These are phyloP conservation scores for Physaria fendleri DNA, from an alignment of 345 rosid species.

Conservation along the genomic window DNA sequence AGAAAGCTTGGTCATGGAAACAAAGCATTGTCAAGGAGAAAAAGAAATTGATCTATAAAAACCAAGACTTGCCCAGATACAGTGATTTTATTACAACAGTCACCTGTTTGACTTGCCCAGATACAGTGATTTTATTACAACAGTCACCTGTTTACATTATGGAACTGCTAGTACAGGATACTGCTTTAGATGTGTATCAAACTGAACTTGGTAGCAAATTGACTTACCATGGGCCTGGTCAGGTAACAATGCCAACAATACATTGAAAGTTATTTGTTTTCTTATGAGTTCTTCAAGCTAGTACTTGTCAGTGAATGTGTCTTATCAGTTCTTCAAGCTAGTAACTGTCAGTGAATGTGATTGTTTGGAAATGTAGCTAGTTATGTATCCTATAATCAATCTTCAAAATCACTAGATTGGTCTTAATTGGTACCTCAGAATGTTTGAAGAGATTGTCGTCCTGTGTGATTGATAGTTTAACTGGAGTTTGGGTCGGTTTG, in stretches of 20 bases:
- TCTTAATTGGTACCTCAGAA: constrained; percentile 93
- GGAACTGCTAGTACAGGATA: constrained; percentile 54
- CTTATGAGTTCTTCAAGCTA: not conserved
- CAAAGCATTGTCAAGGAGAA: constrained; percentile 46
- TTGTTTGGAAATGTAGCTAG: constrained; percentile 45
- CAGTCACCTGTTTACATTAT: constrained; percentile 69
- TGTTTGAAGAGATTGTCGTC: constrained; percentile 76
- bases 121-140: constrained; percentile 67
- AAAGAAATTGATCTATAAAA: constrained; percentile 41
- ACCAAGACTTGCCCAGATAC: constrained; percentile 62
- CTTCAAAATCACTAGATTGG: constrained; percentile 88
- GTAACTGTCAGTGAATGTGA: too few relatives aligned
- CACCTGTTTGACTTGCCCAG: constrained; percentile 73
- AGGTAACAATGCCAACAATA: constrained; percentile 37
- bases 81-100: constrained; percentile 66
- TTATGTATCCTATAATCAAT: constrained; percentile 82
- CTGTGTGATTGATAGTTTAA: constrained; percentile 71
- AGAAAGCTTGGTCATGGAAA: constrained; percentile 76
- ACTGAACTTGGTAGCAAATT: constrained; percentile 91
- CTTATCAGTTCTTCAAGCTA: too few relatives aligned
- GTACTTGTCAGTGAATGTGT: too few relatives aligned
- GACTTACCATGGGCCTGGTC: constrained; percentile 94
- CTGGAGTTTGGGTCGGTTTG: constrained; percentile 91
- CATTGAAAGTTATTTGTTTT: constrained; percentile 7
- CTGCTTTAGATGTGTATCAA: constrained; percentile 67